A percentile compares a stretch with the other conserved stretches of the same genome.
phyloP scores from a whole-genome alignment of 352 stramenopile genomes.

The Globisporangium yorkense region DNA sequence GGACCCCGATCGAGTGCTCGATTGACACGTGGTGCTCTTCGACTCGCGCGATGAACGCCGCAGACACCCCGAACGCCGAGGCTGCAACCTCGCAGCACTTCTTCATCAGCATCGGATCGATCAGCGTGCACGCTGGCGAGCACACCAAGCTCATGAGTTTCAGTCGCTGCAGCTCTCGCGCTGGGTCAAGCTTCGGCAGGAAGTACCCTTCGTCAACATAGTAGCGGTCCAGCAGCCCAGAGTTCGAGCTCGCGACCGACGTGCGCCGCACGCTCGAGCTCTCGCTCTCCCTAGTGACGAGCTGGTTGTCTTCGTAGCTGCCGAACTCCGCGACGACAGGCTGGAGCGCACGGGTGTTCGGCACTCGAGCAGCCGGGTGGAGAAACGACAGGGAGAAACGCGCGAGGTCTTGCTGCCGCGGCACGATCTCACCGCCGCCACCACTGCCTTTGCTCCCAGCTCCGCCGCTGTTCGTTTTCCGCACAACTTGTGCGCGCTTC shows the following conservation, averaged over 20 bases:
- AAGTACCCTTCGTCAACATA: constrained; percentile 38
- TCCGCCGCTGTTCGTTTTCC: constrained; percentile 3
- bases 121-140: constrained; percentile 49
- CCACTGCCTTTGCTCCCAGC: neutral
- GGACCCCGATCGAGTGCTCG: constrained; percentile 40
- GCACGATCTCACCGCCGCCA: constrained; percentile 1
- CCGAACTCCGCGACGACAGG: constrained; percentile 31
- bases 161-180: constrained; percentile 33
- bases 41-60: constrained; percentile 51
- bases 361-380: constrained; percentile 20
- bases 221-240: constrained; percentile 44
- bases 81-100: constrained; percentile 45
- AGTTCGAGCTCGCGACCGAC: constrained; percentile 43
- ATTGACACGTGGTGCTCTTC: constrained; percentile 42
- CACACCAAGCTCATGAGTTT: constrained; percentile 45
- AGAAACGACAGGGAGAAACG: constrained; percentile 36
- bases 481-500: neutral
- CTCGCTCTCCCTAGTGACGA: constrained; percentile 21
- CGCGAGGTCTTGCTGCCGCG: neutral
- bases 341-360: constrained; percentile 9
- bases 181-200: constrained; percentile 29
- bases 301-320: constrained; percentile 30
- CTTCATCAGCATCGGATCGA: constrained; percentile 52
- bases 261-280: constrained; percentile 31
- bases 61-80: constrained; percentile 34